Evolutionary conservation across 106 monocot genomes (phyloP), one percentile per base, ranked within the genome.

Genomic region (Ottelia alismoides): DNA sequence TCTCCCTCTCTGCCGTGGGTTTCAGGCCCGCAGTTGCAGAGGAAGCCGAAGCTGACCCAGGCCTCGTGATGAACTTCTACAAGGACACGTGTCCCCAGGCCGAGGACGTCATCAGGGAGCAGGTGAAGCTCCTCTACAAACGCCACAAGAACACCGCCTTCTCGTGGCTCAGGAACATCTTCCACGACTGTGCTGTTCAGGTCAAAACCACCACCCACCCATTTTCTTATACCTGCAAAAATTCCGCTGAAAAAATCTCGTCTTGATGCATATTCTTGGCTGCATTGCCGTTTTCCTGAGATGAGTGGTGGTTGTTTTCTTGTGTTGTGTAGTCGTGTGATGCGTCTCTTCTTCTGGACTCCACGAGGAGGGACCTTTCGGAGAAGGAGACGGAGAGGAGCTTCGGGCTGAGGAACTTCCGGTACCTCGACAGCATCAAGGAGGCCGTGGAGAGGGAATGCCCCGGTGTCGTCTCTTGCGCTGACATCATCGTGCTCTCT

Each of bases 91-190:
- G 87, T 66, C 87, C 87, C 16, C 87, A 87, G 40, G 87, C 78
- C 1, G 87, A 87, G 72, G 87, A 78, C 53, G 70, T 87, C 55
- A 82, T 87, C 69, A 75, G 44, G 30, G 82, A 87, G 67, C 87
- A 87, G 49, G 87, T 82, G 26, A 75, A 76, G 63, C 70, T 87
- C 45, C 82, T 87, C 53, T 87, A 82, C 82, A 87, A 78, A 55
- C 72, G 78, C 55, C 87, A 87, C 75, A 87, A 87, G 82, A 87
- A 87, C 87, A 87, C 87, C 40, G 82, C 87, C 57, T 78, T 87
- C 75, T 87, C 82, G 20, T 87, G 87, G 87, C 75, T 87, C 56
- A 70, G 87, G 58, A 82, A 82, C 78, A 68, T 87, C 53, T 87
- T 87, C 82, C 87, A 87, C 66, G 87, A 87, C 66, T 81, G 87